Conservation (phyloP, 495 filamentous ascomycete species). For the Daldinia grandis region DNA sequence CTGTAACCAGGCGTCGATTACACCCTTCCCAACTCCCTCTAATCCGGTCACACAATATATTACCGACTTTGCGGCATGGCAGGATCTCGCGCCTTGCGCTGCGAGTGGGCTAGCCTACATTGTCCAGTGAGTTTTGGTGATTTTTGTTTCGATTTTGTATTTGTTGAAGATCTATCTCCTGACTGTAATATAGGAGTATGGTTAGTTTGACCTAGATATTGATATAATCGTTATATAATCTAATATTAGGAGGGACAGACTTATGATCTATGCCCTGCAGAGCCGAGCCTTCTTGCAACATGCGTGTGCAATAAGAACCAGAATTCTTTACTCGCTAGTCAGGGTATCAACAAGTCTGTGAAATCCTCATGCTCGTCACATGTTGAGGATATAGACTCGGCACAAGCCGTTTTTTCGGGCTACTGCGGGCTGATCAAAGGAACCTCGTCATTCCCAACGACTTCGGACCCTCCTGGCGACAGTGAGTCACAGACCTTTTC, state of each 20-base stretch:
- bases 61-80: slow-evolving; percentile 56
- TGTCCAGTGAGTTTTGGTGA: slow-evolving; percentile 46
- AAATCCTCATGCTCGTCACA: slow-evolving; percentile 51
- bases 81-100: slow-evolving; percentile 57
- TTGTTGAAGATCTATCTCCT: background rate
- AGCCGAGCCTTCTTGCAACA: slow-evolving; percentile 52
- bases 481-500: slow-evolving; percentile 42
- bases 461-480: slow-evolving; percentile 55
- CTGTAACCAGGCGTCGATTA: slow-evolving; percentile 52
- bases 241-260: slow-evolving; percentile 40
- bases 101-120: slow-evolving; percentile 49
- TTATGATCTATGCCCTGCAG: slow-evolving; percentile 48
- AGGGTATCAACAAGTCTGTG: slow-evolving; percentile 51
- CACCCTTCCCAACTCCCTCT: slow-evolving; percentile 50
- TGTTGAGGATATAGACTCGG: slow-evolving; percentile 54
- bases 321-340: slow-evolving; percentile 51
- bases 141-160: background rate
- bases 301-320: slow-evolving; percentile 60
- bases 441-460: slow-evolving; percentile 54
- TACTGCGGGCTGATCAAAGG: slow-evolving; percentile 59
- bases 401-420: slow-evolving; percentile 57
- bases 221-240: background rate
- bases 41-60: slow-evolving; percentile 53
- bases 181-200: slow-evolving; percentile 45
- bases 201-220: slow-evolving; percentile 35